A percentile compares a stretch with the other conserved stretches of the same genome.
phyloP scores from a whole-genome alignment of 1,284 basidiomycete species.

The Microstroma glucosiphilum region DNA sequence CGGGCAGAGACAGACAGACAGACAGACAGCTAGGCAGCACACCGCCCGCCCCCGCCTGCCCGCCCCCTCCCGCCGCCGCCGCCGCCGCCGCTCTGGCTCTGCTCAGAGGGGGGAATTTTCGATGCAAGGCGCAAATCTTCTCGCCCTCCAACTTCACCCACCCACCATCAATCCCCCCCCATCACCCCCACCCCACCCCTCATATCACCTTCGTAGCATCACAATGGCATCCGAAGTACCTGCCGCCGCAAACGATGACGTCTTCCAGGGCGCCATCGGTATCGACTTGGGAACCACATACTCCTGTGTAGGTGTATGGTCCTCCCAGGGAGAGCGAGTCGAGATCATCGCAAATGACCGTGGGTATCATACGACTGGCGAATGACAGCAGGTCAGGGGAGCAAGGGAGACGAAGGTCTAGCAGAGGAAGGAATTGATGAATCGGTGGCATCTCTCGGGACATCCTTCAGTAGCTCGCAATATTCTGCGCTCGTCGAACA shows the following conservation, averaged over 20 bases:
- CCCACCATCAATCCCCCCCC: slow-evolving; percentile 4
- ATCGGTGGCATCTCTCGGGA: too few relatives aligned
- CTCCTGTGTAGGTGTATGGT: slow-evolving; percentile 61
- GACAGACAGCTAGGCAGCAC: too few relatives aligned
- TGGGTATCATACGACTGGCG: slow-evolving; percentile 12
- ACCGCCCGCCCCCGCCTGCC: too few relatives aligned
- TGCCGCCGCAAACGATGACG: slow-evolving; percentile 59
- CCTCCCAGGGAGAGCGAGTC: slow-evolving; percentile 39
- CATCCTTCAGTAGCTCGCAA: too few relatives aligned
- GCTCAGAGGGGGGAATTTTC: slow-evolving; percentile 1
- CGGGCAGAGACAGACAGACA: too few relatives aligned
- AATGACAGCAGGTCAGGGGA: background rate
- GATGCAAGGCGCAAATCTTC: background rate
- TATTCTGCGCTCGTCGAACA: too few relatives aligned
- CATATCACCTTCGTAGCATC: slow-evolving; percentile 28
- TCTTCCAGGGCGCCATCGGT: slow-evolving; percentile 92
- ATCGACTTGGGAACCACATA: slow-evolving; percentile 74
- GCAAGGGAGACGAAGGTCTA: background rate
- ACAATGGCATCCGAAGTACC: slow-evolving; percentile 49
- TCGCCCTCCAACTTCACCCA: slow-evolving; percentile 12
- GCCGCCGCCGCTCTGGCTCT: too few relatives aligned
- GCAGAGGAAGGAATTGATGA: too few relatives aligned
- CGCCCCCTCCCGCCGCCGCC: too few relatives aligned
- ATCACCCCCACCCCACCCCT: slow-evolving; percentile 11
- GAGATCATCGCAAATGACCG: slow-evolving; percentile 53